These are phyloP conservation scores for Aspergillus novofumigatus DNA, from an alignment of 2,329 filamentous ascomycete genomes.

Conservation along the genomic window DNA sequence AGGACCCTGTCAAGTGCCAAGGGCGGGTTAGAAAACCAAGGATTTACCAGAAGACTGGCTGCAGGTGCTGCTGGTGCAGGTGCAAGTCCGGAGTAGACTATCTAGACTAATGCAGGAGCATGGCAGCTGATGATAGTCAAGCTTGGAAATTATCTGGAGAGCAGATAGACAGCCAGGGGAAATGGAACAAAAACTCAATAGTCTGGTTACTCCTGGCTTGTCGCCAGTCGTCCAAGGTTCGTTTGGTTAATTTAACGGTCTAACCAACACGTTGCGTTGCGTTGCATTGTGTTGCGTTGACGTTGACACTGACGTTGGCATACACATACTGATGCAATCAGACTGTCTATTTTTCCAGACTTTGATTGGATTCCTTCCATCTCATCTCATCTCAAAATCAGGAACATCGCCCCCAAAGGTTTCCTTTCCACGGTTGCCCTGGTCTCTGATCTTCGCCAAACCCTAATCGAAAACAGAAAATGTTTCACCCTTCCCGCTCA, in stretches of 20 bases:
- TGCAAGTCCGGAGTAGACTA: background rate
- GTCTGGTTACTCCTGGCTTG: background rate
- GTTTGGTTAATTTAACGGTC: background rate
- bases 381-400: background rate
- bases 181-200: background rate
- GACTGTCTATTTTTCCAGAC: too few species aligned
- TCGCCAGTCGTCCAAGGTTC: background rate
- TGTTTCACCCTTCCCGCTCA: conserved; percentile 9
- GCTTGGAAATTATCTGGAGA: background rate
- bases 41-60: background rate
- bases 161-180: background rate
- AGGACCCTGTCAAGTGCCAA: too few species aligned
- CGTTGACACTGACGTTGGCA: background rate
- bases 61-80: background rate
- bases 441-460: background rate
- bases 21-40: too few species aligned
- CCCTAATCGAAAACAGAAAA: conserved; percentile 3
- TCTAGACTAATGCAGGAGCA: background rate
- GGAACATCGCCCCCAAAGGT: background rate
- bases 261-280: background rate
- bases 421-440: background rate
- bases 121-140: background rate
- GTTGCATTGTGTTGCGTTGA: too few species aligned
- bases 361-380: background rate
- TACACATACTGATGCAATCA: background rate